phyloP scores from a whole-genome alignment of 208 protist species.

The Acanthamoeba rhysodes region DNA sequence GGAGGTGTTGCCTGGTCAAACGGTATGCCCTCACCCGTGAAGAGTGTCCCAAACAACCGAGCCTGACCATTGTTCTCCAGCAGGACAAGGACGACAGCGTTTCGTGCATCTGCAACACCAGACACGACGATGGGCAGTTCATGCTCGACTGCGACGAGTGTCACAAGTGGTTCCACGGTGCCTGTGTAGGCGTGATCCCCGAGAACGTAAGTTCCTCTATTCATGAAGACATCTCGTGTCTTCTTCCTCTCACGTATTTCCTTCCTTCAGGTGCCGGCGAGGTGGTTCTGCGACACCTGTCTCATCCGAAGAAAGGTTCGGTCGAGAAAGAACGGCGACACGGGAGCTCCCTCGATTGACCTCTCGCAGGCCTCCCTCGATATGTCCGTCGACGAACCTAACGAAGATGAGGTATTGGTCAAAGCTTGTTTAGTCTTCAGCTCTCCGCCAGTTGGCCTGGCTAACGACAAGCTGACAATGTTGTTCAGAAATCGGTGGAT shows the following conservation, averaged over 20 bases:
- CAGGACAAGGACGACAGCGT: constrained; percentile 57
- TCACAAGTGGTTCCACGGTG: constrained; percentile 76
- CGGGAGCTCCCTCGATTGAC: neutral
- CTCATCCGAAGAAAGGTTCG: constrained; percentile 67
- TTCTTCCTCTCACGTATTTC: neutral
- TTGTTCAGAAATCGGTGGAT: neutral
- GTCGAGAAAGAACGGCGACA: constrained; percentile 5
- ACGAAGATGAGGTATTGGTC: constrained; percentile 1
- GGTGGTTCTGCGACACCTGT: constrained; percentile 72
- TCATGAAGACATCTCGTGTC: neutral
- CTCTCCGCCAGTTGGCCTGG: neutral
- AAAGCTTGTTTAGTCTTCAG: neutral
- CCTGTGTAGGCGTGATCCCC: constrained; percentile 59
- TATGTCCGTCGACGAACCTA: constrained; percentile 46
- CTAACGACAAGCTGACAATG: neutral
- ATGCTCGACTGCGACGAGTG: constrained; percentile 76
- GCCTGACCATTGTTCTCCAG: neutral
- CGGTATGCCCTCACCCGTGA: neutral
- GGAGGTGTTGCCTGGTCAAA: constrained; percentile 5
- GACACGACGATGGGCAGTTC: constrained; percentile 8
- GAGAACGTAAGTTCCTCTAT: constrained; percentile 2
- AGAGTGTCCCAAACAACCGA: neutral
- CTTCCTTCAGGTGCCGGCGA: neutral
- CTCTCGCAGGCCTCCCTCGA: constrained; percentile 26
- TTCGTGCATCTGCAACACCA: constrained; percentile 12